phyloP scores from a whole-genome alignment of 805 yeast genomes.

The Metschnikowia hibisci region DNA sequence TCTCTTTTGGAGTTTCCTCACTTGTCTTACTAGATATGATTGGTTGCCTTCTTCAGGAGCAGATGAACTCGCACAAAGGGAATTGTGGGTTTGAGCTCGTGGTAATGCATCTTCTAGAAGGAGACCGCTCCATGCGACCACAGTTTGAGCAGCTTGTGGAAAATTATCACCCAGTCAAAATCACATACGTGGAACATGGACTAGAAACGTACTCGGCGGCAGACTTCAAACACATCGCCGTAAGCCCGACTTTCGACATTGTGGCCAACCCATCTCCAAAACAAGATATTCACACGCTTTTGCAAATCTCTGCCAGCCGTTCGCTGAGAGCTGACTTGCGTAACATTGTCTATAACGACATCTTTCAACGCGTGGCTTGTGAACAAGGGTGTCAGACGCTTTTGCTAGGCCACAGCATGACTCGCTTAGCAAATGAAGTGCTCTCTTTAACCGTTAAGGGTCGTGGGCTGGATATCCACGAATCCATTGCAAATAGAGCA shows the following conservation, averaged over 20 bases:
- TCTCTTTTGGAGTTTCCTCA: conserved; percentile 68
- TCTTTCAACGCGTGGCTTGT: conserved; percentile 46
- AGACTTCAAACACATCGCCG: conserved; percentile 18
- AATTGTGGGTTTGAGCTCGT: conserved; percentile 62
- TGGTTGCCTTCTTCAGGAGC: conserved; percentile 58
- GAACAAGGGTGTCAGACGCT: conserved; percentile 49
- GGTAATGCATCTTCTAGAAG: conserved; percentile 47
- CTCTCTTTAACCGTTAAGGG: conserved; percentile 81
- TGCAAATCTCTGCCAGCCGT: conserved; percentile 43
- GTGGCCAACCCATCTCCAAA: conserved; percentile 2
- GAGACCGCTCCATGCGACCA: conserved; percentile 2
- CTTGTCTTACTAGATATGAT: conserved; percentile 66
- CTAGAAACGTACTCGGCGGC: conserved; percentile 38
- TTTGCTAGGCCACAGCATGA: conserved; percentile 75
- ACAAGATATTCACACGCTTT: conserved; percentile 24
- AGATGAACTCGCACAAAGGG: conserved; percentile 56
- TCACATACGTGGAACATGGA: conserved; percentile 39
- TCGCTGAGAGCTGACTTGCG: conserved; percentile 66
- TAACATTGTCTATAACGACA: conserved; percentile 42
- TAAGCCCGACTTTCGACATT: conserved; percentile 13
- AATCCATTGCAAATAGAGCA: conserved; percentile 43
- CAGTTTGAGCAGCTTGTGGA: conserved; percentile 18
- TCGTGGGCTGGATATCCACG: conserved; percentile 66
- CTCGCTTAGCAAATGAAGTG: conserved; percentile 75
- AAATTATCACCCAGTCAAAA: conserved; percentile 20